Base-by-base conservation (phyloP, 768 basidiomycete species). In the Aureoboletus auriporus region DNA sequence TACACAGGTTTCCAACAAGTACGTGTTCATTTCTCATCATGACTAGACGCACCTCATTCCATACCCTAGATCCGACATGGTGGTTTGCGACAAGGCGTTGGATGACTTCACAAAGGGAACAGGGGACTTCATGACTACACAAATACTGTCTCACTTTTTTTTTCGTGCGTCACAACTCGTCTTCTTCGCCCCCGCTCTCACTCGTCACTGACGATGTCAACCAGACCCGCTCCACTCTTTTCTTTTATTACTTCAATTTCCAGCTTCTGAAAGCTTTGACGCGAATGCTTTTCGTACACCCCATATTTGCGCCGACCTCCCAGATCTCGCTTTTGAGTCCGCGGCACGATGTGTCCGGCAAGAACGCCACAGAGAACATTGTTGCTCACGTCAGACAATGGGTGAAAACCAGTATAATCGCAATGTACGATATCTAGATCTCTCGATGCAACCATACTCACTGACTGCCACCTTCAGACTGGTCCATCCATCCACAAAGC, bases 341-440 rank as follows among this genome's bases (percentile, higher is more conserved):
- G 89, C 95, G 3, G 93, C 93, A 4, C 95, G 40, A 99, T 68
- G 90, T 96, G 63, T 98, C 95, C 0, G 96, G 95, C 7, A 93
- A 97, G 74, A 87, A 98, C 0, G 79, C 75, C 0, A 86, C 76
- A 7, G 93, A 89, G 71, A 99, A 99, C 8, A 98, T 90, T 96
- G 53, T 40, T 49, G 29, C 13, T 11, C 28, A 29, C 8, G 23
- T 50, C 31, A 57, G 45, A 49, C 11, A 46, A 46, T 3, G 12
- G 3, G 26, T 17, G 6, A 35, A 43, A 17, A 47, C 20, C 5
- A 14, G 20, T 4, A 23, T 2, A 23, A 23, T 23, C 20, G 20
- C 20, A 23, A 23, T 23, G 20, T 23, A 23, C 20, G 4, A 23
- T 23, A 23, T 23, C 20, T 4, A 99, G 76, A 68, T 98, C 93